Evolutionary conservation across 768 basidiomycete genomes (phyloP).

Genomic region (Suillus clintonianus): DNA sequence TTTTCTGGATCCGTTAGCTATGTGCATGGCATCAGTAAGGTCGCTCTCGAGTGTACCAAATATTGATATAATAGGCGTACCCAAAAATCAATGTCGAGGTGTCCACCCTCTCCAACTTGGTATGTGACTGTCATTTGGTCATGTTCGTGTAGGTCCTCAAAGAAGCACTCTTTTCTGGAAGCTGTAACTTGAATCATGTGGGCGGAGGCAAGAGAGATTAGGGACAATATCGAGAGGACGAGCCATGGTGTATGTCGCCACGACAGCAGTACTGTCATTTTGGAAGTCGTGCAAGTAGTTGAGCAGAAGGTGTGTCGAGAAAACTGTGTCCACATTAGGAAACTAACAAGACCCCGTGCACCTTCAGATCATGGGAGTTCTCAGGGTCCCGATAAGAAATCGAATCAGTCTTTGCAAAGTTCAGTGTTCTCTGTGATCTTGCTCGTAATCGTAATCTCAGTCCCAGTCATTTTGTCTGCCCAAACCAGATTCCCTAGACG

Average conservation of each 20-base stretch:
- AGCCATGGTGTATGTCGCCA: slow-evolving; percentile 41
- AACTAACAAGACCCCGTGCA: slow-evolving; percentile 26
- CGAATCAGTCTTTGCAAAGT: slow-evolving; percentile 8
- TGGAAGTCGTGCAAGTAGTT: slow-evolving; percentile 3
- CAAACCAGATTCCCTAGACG: slow-evolving; percentile 1
- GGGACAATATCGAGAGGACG: slow-evolving; percentile 38
- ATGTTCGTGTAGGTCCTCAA: slow-evolving; percentile 88
- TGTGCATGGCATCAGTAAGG: slow-evolving; percentile 9
- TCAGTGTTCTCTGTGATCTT: slow-evolving; percentile 9
- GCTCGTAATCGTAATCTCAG: slow-evolving; percentile 2
- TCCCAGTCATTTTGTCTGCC: slow-evolving; percentile 1
- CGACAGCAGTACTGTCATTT: slow-evolving; percentile 33
- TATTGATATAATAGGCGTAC: slow-evolving; percentile 41
- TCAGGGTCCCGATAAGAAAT: slow-evolving; percentile 12
- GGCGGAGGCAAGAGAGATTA: slow-evolving; percentile 44
- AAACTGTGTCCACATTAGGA: not conserved
- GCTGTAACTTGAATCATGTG: slow-evolving; percentile 78
- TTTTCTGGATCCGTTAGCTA: slow-evolving; percentile 83
- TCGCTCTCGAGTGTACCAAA: not conserved
- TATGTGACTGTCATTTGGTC: slow-evolving; percentile 99
- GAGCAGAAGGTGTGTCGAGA: not conserved
- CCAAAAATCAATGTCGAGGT: slow-evolving; percentile 98
- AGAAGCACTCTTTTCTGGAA: slow-evolving; percentile 91
- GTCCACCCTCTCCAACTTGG: slow-evolving; percentile 96
- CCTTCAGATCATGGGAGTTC: slow-evolving; percentile 4